Evolutionary conservation across 78 protist genomes (phyloP).

Genomic region (Dictyostelium citrinum): DNA sequence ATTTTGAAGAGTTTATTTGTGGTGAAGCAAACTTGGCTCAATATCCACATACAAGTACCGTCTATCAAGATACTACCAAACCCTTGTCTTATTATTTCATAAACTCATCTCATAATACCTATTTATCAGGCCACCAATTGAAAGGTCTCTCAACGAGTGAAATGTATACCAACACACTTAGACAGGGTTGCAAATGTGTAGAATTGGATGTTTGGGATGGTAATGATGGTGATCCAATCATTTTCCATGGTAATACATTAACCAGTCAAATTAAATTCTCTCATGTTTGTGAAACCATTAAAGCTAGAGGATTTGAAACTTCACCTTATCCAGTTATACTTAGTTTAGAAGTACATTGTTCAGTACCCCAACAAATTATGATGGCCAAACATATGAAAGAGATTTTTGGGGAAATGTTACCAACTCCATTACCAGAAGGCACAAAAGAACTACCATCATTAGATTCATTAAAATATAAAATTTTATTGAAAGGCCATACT

Average conservation of each 20-base stretch:
- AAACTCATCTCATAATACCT: conserved; percentile 94
- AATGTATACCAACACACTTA: conserved; percentile 63
- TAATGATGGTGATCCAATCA: conserved; percentile 87
- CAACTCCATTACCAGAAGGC: background rate
- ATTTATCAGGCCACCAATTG: conserved; percentile 90
- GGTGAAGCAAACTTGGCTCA: background rate
- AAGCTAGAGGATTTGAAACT: conserved; percentile 67
- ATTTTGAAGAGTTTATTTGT: conserved; percentile 5
- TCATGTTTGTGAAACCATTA: conserved; percentile 76
- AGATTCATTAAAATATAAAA: conserved; percentile 32
- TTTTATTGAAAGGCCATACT: conserved; percentile 43
- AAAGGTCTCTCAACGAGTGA: conserved; percentile 76
- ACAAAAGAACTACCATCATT: conserved; percentile 19
- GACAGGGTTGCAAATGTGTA: conserved; percentile 87
- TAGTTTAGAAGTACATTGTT: conserved; percentile 86
- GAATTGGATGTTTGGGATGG: conserved; percentile 95
- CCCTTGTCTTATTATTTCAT: conserved; percentile 87
- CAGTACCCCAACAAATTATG: conserved; percentile 41
- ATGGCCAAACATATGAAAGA: conserved; percentile 63
- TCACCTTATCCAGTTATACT: conserved; percentile 92
- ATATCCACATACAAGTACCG: background rate
- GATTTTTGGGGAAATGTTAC: conserved; percentile 46
- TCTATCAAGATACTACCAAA: conserved; percentile 75
- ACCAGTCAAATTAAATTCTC: conserved; percentile 78
- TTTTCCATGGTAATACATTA: conserved; percentile 94